phyloP scores from a whole-genome alignment of 441 rosid species.

The Pelargonium myrrhifolium region DNA sequence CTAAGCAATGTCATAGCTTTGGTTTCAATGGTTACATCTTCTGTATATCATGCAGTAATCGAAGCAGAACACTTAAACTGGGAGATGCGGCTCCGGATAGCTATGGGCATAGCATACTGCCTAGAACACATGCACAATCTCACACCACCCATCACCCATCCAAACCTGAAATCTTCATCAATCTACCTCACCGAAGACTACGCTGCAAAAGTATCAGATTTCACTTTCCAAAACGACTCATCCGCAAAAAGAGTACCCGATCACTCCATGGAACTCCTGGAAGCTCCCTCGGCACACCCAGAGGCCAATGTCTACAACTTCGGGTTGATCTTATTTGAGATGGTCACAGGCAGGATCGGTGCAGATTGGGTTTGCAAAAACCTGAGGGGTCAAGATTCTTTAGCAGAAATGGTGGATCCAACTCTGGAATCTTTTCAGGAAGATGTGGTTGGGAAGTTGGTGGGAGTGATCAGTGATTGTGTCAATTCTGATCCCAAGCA shows the following conservation, averaged over 20 bases:
- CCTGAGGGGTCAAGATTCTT: conserved; percentile 27
- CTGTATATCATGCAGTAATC: conserved; percentile 45
- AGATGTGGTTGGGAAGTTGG: conserved; percentile 41
- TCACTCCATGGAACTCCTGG: conserved; percentile 30
- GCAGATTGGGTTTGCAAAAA: conserved; percentile 35
- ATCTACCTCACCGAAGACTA: conserved; percentile 76
- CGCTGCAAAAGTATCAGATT: conserved; percentile 85
- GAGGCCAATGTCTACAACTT: conserved; percentile 55
- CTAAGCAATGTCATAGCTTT: neutral
- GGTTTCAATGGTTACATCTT: conserved; percentile 9
- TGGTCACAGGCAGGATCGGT: conserved; percentile 63
- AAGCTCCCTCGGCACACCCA: conserved; percentile 31
- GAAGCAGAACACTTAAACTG: conserved; percentile 86
- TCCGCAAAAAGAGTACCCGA: conserved; percentile 35
- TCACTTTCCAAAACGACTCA: conserved; percentile 46
- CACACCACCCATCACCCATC: conserved; percentile 56
- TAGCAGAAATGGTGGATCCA: conserved; percentile 55
- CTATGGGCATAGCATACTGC: conserved; percentile 87
- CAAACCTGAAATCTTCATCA: conserved; percentile 55
- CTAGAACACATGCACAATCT: conserved; percentile 84
- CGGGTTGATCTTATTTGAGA: conserved; percentile 60
- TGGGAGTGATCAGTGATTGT: conserved; percentile 59
- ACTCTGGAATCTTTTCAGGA: conserved; percentile 47
- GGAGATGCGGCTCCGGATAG: conserved; percentile 70
- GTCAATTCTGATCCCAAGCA: conserved; percentile 46